These are phyloP conservation scores for Colletotrichum destructivum DNA, from an alignment of 2,329 filamentous ascomycete genomes.

Conservation along the genomic window DNA sequence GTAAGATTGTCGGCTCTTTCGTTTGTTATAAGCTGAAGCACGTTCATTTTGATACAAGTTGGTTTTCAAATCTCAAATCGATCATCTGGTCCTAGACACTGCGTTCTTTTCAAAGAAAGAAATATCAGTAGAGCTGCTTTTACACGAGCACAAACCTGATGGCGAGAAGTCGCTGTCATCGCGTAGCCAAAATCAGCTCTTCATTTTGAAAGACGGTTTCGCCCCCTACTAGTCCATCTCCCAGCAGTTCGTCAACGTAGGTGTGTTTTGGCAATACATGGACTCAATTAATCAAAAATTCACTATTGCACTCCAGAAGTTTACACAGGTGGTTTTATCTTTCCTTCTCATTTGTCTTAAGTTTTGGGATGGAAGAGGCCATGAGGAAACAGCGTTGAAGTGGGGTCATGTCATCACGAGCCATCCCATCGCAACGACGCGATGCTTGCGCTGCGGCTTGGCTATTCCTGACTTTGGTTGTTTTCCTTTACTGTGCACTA, in stretches of 20 bases:
- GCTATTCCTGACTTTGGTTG: background rate
- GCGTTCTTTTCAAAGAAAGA: constrained; percentile 3
- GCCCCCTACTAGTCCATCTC: background rate
- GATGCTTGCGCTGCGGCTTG: background rate
- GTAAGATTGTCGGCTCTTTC: constrained; percentile 9
- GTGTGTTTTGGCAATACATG: background rate
- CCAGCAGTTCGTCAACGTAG: background rate
- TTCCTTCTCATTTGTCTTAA: background rate
- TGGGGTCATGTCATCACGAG: background rate
- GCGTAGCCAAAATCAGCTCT: background rate
- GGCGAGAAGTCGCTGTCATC: background rate
- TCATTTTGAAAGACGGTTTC: background rate
- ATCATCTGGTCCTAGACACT: background rate
- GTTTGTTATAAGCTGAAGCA: background rate
- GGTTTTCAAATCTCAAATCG: background rate
- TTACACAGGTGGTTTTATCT: background rate
- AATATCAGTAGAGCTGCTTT: background rate
- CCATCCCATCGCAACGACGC: background rate
- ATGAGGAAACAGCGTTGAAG: background rate
- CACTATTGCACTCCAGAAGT: background rate
- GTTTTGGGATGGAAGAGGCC: background rate
- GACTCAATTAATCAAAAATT: background rate
- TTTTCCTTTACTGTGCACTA: background rate
- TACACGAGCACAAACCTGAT: background rate
- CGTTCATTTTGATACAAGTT: constrained; percentile 6